Percentiles rank a stretch among this genome's conserved stretches.
Evolutionary conservation across 176 grass and related monocot genomes (phyloP).

Genomic region (Phoenix dactylifera): DNA sequence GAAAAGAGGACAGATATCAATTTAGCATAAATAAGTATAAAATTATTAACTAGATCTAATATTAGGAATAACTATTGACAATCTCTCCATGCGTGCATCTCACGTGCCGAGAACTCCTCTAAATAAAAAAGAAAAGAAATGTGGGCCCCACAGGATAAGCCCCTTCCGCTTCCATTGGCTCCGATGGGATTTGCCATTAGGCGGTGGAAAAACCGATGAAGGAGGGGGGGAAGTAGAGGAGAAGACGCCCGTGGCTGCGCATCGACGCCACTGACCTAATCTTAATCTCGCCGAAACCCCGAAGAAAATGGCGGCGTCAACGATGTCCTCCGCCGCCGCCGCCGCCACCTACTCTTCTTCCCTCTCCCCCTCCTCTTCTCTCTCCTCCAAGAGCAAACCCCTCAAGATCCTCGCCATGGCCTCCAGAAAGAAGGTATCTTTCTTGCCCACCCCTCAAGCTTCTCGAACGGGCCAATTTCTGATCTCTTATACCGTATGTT

Average conservation of each 20-base stretch:
- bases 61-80: too few species aligned
- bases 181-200: slow-evolving; percentile 1
- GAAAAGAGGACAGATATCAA: too few species aligned
- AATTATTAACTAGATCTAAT: too few species aligned
- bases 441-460: background rate
- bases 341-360: slow-evolving; percentile 8
- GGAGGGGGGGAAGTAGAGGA: slow-evolving; percentile 10
- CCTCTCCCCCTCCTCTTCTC: background rate
- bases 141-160: slow-evolving; percentile 5
- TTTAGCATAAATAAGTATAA: too few species aligned
- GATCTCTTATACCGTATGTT: background rate
- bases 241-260: background rate
- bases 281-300: too few species aligned
- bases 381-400: slow-evolving; percentile 17
- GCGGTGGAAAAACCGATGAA: slow-evolving; percentile 1
- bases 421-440: slow-evolving; percentile 54
- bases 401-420: slow-evolving; percentile 80
- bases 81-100: too few species aligned
- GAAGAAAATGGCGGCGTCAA: slow-evolving; percentile 16
- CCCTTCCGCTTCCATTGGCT: slow-evolving; percentile 8
- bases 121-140: too few species aligned
- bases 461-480: background rate
- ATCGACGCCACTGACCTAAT: background rate
- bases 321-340: slow-evolving; percentile 5
- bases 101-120: too few species aligned